phyloP scores from a whole-genome alignment of 805 yeast species.

The Kazachstania viticola region DNA sequence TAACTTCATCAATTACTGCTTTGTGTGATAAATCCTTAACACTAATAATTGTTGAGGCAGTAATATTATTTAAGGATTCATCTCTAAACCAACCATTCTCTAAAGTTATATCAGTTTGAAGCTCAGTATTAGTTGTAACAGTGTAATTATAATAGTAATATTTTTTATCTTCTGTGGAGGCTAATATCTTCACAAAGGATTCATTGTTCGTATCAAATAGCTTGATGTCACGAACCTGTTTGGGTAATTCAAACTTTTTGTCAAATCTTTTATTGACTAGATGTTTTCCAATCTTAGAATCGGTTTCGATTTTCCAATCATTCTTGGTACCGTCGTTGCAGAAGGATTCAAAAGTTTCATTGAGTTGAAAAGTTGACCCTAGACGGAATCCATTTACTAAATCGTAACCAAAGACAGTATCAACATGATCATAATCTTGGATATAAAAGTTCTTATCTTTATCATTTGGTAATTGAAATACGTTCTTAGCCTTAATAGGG shows the following conservation, averaged over 20 bases:
- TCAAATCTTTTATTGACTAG: constrained; percentile 8
- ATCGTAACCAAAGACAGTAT: constrained; percentile 6
- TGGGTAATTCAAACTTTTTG: constrained; percentile 10
- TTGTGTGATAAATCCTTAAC: constrained; percentile 10
- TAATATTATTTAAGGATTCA: constrained; percentile 31
- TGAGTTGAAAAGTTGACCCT: background rate
- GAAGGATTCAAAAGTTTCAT: background rate
- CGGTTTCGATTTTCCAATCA: constrained; percentile 2
- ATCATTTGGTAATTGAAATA: constrained; percentile 6
- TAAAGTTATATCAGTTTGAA: constrained; percentile 1
- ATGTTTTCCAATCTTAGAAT: constrained; percentile 3
- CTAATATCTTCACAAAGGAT: constrained; percentile 6
- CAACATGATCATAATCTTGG: too few species aligned
- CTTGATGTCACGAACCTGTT: constrained; percentile 6
- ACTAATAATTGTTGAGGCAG: constrained; percentile 23
- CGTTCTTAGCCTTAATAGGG: constrained; percentile 7
- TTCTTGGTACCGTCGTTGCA: background rate
- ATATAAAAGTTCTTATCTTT: constrained; percentile 1
- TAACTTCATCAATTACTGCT: constrained; percentile 11
- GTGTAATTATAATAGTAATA: constrained; percentile 13
- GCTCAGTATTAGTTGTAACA: constrained; percentile 15
- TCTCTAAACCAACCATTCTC: constrained; percentile 32
- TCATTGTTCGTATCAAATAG: constrained; percentile 12
- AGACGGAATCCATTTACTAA: constrained; percentile 13
- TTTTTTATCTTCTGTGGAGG: constrained; percentile 6